Percentiles rank a stretch among this genome's conserved stretches.
Conservation (phyloP, 352 stramenopile genomes). For the Phytopythium helicoides region DNA sequence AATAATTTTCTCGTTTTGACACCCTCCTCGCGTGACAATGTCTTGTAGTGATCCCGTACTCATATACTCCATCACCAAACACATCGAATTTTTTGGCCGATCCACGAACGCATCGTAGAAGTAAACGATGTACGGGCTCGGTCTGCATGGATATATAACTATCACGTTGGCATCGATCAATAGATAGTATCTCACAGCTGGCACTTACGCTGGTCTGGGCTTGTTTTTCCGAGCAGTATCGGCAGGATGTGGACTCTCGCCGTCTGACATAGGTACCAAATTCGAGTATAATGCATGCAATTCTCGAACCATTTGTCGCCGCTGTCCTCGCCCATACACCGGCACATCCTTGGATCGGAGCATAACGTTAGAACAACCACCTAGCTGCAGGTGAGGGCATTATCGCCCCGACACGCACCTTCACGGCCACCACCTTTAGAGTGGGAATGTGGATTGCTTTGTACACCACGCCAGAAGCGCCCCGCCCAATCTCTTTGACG, state of each 20-base stretch:
- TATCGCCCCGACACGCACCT: slow-evolving; percentile 19
- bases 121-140: slow-evolving; percentile 88
- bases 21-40: slow-evolving; percentile 80
- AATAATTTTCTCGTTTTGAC: slow-evolving; percentile 81
- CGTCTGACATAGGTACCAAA: slow-evolving; percentile 70
- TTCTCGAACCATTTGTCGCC: slow-evolving; percentile 89
- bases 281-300: slow-evolving; percentile 89
- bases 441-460: slow-evolving; percentile 91
- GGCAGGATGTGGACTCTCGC: slow-evolving; percentile 22
- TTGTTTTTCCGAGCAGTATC: slow-evolving; percentile 21
- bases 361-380: not conserved
- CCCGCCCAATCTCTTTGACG: slow-evolving; percentile 73
- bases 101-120: slow-evolving; percentile 94
- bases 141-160: slow-evolving; percentile 20
- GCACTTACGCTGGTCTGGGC: slow-evolving; percentile 39
- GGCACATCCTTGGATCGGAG: slow-evolving; percentile 58
- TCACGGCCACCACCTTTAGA: slow-evolving; percentile 88
- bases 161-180: slow-evolving; percentile 3
- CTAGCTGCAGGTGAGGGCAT: too few species aligned
- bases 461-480: slow-evolving; percentile 85
- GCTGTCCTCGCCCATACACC: slow-evolving; percentile 80
- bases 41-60: slow-evolving; percentile 89
- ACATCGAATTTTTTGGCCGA: slow-evolving; percentile 85
- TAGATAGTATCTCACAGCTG: not conserved
- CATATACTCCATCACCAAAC: slow-evolving; percentile 94